Base-by-base conservation (phyloP, 1,284 basidiomycete genomes). In the Phellopilus nigrolimitatus region DNA sequence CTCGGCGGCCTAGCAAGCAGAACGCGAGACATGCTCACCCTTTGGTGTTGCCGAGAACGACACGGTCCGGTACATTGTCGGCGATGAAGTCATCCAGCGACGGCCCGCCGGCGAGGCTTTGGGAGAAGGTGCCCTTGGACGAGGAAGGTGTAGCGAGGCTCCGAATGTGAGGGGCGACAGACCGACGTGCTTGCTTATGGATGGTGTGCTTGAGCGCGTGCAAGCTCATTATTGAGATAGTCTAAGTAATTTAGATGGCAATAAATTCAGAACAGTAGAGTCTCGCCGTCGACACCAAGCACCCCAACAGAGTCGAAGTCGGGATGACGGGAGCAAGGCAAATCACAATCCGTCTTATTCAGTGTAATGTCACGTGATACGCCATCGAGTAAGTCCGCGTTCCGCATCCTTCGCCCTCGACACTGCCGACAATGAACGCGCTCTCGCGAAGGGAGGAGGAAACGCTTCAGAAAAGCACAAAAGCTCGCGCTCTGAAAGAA, bases 371-470 rank as follows among this genome's bases (percentile, higher is more conserved):
- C 45, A 47, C 45, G 45, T 47, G 45, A 47, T 33, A 13, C 24
- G 28, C 13, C 28, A 9, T 13, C 21, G 7, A 25, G 15, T 30
- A 2, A 6, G 37, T 47, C 45, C 24, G 15, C 4, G 5, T 19
- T 7, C 45, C 22, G 33, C 28, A 33, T n/a, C 9, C 12, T 9
- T 31, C 34, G 21, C 19, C 41, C 15, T 7, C 3, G 15, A 47
- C 39, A 49, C 40, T 40, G 40, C 27, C 47, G 22, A 47, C 49
- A 30, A 92, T 92, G 91, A 84, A 92, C 67, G 78, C 90, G 21
- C 78, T 95, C 27, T 94, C 91, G 22, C 79, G 91, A 57, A 78
- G 92, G 53, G 92, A 95, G 69, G 91, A 94, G 65, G 87, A 92
- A 41, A 86, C 84, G 9, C 75, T 95, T 37, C 67, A 87, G 44